A percentile compares a stretch with the other conserved stretches of the same genome.
These are phyloP conservation scores for Russula ochroleuca DNA, from an alignment of 768 basidiomycete genomes.

Conservation along the genomic window DNA sequence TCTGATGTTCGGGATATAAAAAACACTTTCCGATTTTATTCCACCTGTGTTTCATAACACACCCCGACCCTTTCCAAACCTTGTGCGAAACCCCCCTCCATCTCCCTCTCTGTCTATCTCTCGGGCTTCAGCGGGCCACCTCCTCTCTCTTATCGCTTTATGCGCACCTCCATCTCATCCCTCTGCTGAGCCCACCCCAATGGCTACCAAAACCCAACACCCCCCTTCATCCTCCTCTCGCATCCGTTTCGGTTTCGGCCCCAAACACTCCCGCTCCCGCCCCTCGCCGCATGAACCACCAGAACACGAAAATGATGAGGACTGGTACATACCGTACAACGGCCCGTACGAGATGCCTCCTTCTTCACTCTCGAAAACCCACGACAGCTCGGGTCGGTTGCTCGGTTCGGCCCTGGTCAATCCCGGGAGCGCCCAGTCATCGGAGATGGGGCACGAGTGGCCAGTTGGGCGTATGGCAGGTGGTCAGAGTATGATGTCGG, in stretches of 20 bases:
- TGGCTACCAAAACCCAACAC: slow-evolving; percentile 37
- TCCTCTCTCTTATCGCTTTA: slow-evolving; percentile 9
- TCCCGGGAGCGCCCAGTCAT: slow-evolving; percentile 2
- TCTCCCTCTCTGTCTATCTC: background rate
- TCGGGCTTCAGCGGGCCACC: slow-evolving; percentile 3
- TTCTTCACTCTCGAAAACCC: slow-evolving; percentile 25
- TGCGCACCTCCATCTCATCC: slow-evolving; percentile 2
- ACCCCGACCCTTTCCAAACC: slow-evolving; percentile 6
- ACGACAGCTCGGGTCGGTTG: slow-evolving; percentile 35
- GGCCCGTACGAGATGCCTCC: slow-evolving; percentile 48
- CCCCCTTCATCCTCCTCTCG: slow-evolving; percentile 37
- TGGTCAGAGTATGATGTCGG: slow-evolving; percentile 29
- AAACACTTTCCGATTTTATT: slow-evolving; percentile 3
- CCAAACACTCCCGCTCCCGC: slow-evolving; percentile 22
- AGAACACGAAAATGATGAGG: slow-evolving; percentile 36
- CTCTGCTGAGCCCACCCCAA: slow-evolving; percentile 26
- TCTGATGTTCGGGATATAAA: slow-evolving; percentile 3
- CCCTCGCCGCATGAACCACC: slow-evolving; percentile 28
- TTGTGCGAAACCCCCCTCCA: slow-evolving; percentile 19
- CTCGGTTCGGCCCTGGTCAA: slow-evolving; percentile 32
- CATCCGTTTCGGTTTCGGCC: slow-evolving; percentile 37
- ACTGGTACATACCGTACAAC: slow-evolving; percentile 64
- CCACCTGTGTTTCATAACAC: slow-evolving; percentile 13
- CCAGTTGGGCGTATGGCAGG: slow-evolving; percentile 2
- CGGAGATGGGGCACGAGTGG: slow-evolving; percentile 7